Evolutionary conservation across 1,139 yeast genomes (phyloP), one percentile per base, ranked within the genome.

Genomic region (Magnusiomyces suaveolens): DNA sequence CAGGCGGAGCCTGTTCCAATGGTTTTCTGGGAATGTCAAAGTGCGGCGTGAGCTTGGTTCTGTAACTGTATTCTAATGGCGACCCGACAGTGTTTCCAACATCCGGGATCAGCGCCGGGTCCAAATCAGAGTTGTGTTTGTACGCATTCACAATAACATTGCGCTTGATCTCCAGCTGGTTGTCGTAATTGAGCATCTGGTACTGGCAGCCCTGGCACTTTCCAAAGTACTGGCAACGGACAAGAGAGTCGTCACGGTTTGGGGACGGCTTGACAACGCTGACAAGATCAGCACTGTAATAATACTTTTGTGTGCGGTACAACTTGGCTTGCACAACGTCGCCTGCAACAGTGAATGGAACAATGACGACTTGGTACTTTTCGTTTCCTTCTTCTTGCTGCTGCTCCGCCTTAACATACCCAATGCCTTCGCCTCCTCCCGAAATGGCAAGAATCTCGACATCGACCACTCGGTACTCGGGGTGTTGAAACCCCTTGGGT

Each of bases 11-110:
- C 43, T 68, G 67, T 39, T 74, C 65, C 53, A 69, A 59, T 57
- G 74, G 71, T 54, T 72, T 52, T 60, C 79, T 75, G n/a, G 95
- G 95, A 46, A 88, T 73, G 65, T 88, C 92, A 70, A 90, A 92
- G 72, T 92, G 98, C 2, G 98, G 98, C 0, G 98, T 92, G 52
- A 92, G 76, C 66, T 92, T 92, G 0, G 98, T 92, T 66, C 98
- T 75, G 70, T 92, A 92, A 48, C 76, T 75, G 66, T 78, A 87
- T 61, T 83, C 77, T 57, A 81, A 71, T 2, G 98, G 98, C 2
- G 96, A 86, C 2, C 85, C 81, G 49, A 87, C 82, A 0, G 97
- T 90, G 2, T 74, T 70, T 12, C 76, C 76, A 36, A 92, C 74
- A 10, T 65, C 72, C 0, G 96, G 96, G 26, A 85, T 66, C 49